Evolutionary conservation across 805 yeast species (phyloP).

Genomic region (Candida bentonensis): DNA sequence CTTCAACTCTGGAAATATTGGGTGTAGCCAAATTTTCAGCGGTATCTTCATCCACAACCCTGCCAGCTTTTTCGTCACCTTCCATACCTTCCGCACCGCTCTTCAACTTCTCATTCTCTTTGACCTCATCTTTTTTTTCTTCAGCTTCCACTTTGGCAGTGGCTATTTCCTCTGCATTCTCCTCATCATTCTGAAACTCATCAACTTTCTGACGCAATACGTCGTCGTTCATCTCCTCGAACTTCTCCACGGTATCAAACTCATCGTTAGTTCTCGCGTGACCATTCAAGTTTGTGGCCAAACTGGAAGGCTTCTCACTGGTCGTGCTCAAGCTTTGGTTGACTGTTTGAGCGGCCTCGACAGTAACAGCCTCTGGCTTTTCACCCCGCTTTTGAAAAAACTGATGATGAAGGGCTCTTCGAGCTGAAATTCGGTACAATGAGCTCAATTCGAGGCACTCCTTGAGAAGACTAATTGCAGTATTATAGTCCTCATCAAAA

Average conservation of each 20-base stretch:
- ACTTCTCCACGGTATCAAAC: background rate
- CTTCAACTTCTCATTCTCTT: too few relatives aligned
- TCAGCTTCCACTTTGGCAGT: too few relatives aligned
- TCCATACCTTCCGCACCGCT: too few relatives aligned
- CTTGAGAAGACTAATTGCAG: constrained; percentile 23
- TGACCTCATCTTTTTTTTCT: too few relatives aligned
- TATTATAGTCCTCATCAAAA: background rate
- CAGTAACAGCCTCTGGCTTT: constrained; percentile 1
- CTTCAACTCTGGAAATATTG: too few relatives aligned
- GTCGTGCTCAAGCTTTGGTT: background rate
- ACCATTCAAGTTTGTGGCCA: background rate
- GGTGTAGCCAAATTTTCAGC: too few relatives aligned
- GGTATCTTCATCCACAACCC: too few relatives aligned
- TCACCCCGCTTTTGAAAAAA: constrained; percentile 37
- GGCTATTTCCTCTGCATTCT: too few relatives aligned
- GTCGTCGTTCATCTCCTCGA: too few relatives aligned
- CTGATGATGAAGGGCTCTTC: constrained; percentile 45
- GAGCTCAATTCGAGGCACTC: constrained; percentile 62
- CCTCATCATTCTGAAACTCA: too few relatives aligned
- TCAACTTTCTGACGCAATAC: too few relatives aligned
- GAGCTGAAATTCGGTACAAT: constrained; percentile 47
- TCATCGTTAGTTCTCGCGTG: background rate
- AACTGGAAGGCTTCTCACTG: background rate
- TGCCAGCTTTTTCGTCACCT: too few relatives aligned
- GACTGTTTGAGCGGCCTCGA: background rate